phyloP scores from a whole-genome alignment of 805 yeast genomes.

The Yarrowia keelungensis region DNA sequence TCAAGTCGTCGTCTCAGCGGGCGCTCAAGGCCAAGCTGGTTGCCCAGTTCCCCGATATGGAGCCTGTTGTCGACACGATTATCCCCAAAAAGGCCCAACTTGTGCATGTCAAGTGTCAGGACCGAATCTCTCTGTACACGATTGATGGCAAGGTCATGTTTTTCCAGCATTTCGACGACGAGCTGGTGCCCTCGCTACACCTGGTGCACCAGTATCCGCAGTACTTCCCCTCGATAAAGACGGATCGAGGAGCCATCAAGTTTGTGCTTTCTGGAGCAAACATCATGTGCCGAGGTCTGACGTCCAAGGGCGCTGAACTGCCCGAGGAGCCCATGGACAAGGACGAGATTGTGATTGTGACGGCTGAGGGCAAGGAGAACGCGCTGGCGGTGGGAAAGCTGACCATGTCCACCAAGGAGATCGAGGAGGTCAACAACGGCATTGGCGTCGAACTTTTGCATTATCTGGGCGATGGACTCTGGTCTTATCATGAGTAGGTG shows the following conservation, averaged over 20 bases:
- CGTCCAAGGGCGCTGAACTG: constrained; percentile 79
- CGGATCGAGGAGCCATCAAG: constrained; percentile 95
- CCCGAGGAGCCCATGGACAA: constrained; percentile 75
- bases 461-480: constrained; percentile 85
- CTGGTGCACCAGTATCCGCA: constrained; percentile 60
- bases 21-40: constrained; percentile 79
- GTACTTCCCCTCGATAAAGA: constrained; percentile 84
- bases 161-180: constrained; percentile 81
- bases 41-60: constrained; percentile 74
- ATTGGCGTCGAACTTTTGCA: constrained; percentile 86
- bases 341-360: constrained; percentile 77
- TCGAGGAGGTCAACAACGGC: constrained; percentile 81
- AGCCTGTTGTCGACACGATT: constrained; percentile 76
- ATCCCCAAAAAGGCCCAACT: constrained; percentile 90
- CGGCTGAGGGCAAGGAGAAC: constrained; percentile 90
- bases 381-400: constrained; percentile 92
- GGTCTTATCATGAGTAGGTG: constrained; percentile 41
- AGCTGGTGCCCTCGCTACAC: constrained; percentile 74
- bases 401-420: constrained; percentile 87
- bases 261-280: constrained; percentile 95
- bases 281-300: constrained; percentile 95
- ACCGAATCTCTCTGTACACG: constrained; percentile 78
- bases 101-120: constrained; percentile 84
- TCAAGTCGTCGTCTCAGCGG: constrained; percentile 93
- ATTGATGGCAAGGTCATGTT: constrained; percentile 76